Percentiles rank a stretch among this genome's conserved stretches.
These are phyloP conservation scores for Rhododendron williamsianum DNA, from an alignment of 148 eudicot species.

Conservation along the genomic window DNA sequence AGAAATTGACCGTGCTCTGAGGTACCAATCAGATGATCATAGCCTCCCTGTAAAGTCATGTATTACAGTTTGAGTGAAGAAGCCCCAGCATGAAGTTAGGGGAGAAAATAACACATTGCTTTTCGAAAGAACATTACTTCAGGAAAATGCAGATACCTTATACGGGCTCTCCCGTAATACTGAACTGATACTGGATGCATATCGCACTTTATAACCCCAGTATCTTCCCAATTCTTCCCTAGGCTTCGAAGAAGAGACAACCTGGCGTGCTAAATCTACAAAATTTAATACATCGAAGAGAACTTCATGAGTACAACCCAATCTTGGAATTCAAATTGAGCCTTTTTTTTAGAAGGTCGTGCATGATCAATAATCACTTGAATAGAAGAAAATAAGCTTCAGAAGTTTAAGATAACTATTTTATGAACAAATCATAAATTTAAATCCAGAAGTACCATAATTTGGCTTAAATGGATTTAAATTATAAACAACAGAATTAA, in stretches of 20 bases:
- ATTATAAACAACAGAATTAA: not conserved
- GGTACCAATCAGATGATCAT: slow-evolving; percentile 93
- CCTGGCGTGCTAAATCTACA: slow-evolving; percentile 45
- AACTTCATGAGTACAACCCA: slow-evolving; percentile 7
- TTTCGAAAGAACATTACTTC: not conserved
- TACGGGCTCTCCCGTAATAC: slow-evolving; percentile 63
- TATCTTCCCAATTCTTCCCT: slow-evolving; percentile 70
- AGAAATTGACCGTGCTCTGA: slow-evolving; percentile 85
- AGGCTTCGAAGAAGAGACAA: slow-evolving; percentile 71
- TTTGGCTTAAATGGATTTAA: not conserved
- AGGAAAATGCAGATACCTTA: slow-evolving; percentile 42
- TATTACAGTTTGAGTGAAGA: slow-evolving; percentile 3
- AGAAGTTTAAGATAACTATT: not conserved
- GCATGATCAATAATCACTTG: not conserved
- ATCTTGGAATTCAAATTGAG: not conserved
- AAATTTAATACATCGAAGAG: slow-evolving; percentile 5
- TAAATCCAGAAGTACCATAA: not conserved
- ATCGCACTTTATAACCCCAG: slow-evolving; percentile 97
- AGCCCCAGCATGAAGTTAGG: not conserved
- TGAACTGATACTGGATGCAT: slow-evolving; percentile 85
- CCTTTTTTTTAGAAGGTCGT: not conserved
- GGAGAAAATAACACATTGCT: not conserved
- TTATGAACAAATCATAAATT: no score
- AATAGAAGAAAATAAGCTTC: slow-evolving; percentile 3
- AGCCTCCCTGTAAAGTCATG: slow-evolving; percentile 58